Evolutionary conservation across 2,329 filamentous ascomycete genomes (phyloP), one percentile per base, ranked within the genome.

Genomic region (Stemphylium beticola): DNA sequence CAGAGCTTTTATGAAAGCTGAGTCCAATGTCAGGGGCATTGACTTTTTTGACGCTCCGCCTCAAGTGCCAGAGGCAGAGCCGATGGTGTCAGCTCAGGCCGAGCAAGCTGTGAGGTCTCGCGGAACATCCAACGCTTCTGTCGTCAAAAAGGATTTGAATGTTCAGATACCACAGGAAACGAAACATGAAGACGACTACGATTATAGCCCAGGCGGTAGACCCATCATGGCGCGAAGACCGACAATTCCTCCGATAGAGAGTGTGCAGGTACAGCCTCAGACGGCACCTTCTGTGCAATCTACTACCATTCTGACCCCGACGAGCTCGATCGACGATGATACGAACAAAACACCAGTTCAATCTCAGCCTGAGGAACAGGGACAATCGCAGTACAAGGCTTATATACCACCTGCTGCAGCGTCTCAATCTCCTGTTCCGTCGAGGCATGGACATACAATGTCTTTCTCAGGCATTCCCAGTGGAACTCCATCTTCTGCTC

Each of bases 141-240:
- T 33, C 0, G 51, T 48, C 10, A 62, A 48, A 41, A 60, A 49
- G 3, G 52, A 65, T 15, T 47, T 74, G 26, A 66, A 53, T 20
- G 42, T 67, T 12, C 46, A 66, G 20, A 53, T 69, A 15, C 63
- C 63, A 3, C 45, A 53, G 20, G 44, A 49, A 6, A 31, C 52
- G 2, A 31, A 48, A 10, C 34, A 52, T 2, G 54, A 67, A 4
- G 69, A 72, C 31, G 65, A 69, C 8, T 64, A 57, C 29, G 71
- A 76, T 34, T 84, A 83, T 55, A 85, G 82, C 56, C 81, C 82
- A 17, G 83, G 82, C 18, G 83, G 83, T 7, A 74, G 83, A 29
- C 82, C 83, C 9, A 76, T 81, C 10, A 56, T 81, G 20, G 66
- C 59, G 33, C 61, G 57, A 3, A 63, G 64, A 22, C 49, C 62